These are phyloP conservation scores for Aspergillus uvarum DNA, from an alignment of 2,329 filamentous ascomycete genomes.

Conservation along the genomic window DNA sequence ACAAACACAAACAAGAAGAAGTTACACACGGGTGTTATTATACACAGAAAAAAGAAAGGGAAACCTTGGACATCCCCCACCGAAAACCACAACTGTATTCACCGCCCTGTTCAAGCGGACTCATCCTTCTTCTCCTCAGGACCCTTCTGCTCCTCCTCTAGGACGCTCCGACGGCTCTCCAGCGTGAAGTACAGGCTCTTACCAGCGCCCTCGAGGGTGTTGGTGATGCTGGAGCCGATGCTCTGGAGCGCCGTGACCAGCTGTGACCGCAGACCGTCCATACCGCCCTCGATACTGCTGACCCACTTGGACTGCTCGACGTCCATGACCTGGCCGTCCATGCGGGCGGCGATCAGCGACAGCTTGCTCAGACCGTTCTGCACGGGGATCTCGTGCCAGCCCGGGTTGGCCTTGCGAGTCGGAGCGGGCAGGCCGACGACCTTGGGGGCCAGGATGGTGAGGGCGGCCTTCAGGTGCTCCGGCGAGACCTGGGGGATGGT, in stretches of 20 bases:
- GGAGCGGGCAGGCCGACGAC: conserved; percentile 75
- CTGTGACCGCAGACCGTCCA: conserved; percentile 77
- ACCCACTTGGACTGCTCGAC: conserved; percentile 68
- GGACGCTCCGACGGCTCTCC: conserved; percentile 74
- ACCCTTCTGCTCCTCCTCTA: conserved; percentile 68
- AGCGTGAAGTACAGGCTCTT: conserved; percentile 85
- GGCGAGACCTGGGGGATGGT: conserved; percentile 82
- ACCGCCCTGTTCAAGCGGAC: conserved; percentile 22
- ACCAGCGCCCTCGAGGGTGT: conserved; percentile 73
- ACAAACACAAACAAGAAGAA: conserved; percentile 12
- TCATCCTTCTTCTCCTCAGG: conserved; percentile 36
- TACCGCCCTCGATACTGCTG: conserved; percentile 74
- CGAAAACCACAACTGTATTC: background rate
- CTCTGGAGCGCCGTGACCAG: conserved; percentile 78
- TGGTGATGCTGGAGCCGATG: conserved; percentile 74
- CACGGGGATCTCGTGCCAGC: conserved; percentile 75
- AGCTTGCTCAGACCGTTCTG: conserved; percentile 85
- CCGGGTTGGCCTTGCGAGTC: conserved; percentile 70
- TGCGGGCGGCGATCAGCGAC: conserved; percentile 77
- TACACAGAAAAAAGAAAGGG: conserved; percentile 29
- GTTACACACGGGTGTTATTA: conserved; percentile 34
- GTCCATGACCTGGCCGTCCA: conserved; percentile 85
- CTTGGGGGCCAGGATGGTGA: conserved; percentile 74
- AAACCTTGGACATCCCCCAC: background rate
- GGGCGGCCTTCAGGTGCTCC: conserved; percentile 74